Base-by-base conservation (phyloP, 768 basidiomycete species). In the Suillus decipiens region DNA sequence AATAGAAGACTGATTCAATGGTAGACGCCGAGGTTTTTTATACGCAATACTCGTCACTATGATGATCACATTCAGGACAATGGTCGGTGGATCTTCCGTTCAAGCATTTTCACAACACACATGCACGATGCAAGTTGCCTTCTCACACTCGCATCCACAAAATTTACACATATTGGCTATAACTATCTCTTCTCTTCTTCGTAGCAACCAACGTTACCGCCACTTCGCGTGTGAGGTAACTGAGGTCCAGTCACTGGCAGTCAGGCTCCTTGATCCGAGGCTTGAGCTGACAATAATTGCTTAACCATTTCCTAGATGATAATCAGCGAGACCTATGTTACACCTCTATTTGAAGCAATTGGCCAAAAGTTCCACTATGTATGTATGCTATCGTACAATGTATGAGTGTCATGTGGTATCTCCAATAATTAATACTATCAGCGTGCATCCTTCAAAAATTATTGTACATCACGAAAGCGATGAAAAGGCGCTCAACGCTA, bases 401-500 rank as follows among this genome's bases (percentile, higher is more conserved):
- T 48, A 48, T 7, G 45, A 47, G 22, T 15, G 47, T 24, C 11
- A 11, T 45, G 42, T 43, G 42, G 17, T 19, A 6, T 9, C 7
- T 22, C 45, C 14, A 12, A 22, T 47, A 51, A 51, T 19, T 51
- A 33, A 33, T 33, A 33, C 17, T 53, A 53, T 53, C 31, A 33
- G 11, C 19, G 33, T 53, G n/a, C 9, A 14, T 14, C 7, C 47
- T 48, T 51, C 9, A 12, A 53, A 31, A 1, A 53, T 12, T 33
- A 36, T 53, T 34, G 33, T 19, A 53, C 33, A 53, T 12, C 33
- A 17, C 24, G 19, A 53, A 53, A 31, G 11, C 19, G 51, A 53
- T 53, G 10, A 53, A 33, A 33, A 12, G 51, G 31, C 51, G 33
- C 19, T 53, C 51, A n/a, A 53, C 51, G 51, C 51, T 15, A 56